Evolutionary conservation across 768 basidiomycete genomes (phyloP).

Genomic region (Calocybe indica): DNA sequence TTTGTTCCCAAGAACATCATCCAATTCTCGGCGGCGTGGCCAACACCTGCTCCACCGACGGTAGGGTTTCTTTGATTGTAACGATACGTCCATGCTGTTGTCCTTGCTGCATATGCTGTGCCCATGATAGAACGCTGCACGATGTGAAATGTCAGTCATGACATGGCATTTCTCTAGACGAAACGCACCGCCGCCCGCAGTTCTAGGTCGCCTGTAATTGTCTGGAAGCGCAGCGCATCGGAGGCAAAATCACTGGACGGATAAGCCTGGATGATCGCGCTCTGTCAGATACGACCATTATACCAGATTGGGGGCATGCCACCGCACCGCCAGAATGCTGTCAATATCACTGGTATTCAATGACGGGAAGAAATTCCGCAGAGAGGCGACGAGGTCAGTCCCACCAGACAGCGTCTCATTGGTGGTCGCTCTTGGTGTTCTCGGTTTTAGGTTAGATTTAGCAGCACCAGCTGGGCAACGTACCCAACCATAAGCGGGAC

Average conservation of each 20-base stretch:
- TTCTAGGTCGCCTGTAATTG: slow-evolving; percentile 42
- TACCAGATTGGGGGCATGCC: background rate
- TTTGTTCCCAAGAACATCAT: slow-evolving; percentile 62
- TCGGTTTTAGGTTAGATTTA: background rate
- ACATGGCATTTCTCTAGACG: too few species aligned
- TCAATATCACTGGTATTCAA: slow-evolving; percentile 32
- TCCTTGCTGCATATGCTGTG: slow-evolving; percentile 26
- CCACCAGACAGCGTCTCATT: slow-evolving; percentile 52
- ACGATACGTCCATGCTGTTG: slow-evolving; percentile 46
- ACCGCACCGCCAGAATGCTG: slow-evolving; percentile 26
- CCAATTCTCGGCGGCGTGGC: slow-evolving; percentile 59
- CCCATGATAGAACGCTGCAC: slow-evolving; percentile 41
- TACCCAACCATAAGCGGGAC: slow-evolving; percentile 59
- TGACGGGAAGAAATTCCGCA: slow-evolving; percentile 38
- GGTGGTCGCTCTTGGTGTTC: slow-evolving; percentile 37
- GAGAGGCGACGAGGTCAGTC: slow-evolving; percentile 26
- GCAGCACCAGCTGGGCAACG: slow-evolving; percentile 5
- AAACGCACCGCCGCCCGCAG: slow-evolving; percentile 43
- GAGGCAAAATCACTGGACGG: slow-evolving; percentile 38
- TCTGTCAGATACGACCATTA: background rate
- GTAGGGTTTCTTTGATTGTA: slow-evolving; percentile 55
- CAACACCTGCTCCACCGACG: slow-evolving; percentile 24
- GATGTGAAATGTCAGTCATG: too few species aligned
- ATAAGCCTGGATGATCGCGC: slow-evolving; percentile 26
- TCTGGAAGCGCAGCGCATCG: slow-evolving; percentile 33